Evolutionary conservation across 768 basidiomycete genomes (phyloP).

Genomic region (Amanita pseudoporphyria): DNA sequence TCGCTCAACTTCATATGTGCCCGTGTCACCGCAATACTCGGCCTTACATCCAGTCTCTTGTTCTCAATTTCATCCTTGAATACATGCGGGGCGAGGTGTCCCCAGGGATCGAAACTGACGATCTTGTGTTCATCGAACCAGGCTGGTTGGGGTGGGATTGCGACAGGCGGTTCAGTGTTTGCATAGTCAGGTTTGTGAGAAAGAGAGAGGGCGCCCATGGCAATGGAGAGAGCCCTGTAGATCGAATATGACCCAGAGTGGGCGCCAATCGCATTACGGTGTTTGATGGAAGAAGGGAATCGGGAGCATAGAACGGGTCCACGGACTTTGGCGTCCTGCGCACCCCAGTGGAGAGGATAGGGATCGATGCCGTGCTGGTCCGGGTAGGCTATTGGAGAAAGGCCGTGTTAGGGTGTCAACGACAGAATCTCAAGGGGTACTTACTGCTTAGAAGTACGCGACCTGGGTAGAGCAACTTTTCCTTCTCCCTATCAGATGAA

Average conservation of each 20-base stretch:
- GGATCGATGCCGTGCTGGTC: conserved; percentile 86
- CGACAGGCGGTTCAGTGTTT: conserved; percentile 77
- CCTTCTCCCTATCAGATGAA: conserved; percentile 50
- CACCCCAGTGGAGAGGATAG: conserved; percentile 76
- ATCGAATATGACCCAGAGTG: conserved; percentile 93
- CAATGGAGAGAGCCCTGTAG: conserved; percentile 88
- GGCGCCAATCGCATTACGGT: conserved; percentile 89
- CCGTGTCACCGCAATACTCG: conserved; percentile 88
- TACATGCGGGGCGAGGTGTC: conserved; percentile 72
- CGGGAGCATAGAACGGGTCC: conserved; percentile 89
- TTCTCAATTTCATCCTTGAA: conserved; percentile 55
- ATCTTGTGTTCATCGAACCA: conserved; percentile 79
- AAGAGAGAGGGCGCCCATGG: conserved; percentile 74
- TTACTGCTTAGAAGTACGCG: conserved; percentile 78
- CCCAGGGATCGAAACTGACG: conserved; percentile 91
- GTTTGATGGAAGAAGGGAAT: conserved; percentile 74
- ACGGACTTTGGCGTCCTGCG: conserved; percentile 46
- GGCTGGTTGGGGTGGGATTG: conserved; percentile 62
- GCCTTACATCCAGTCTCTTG: conserved; percentile 73
- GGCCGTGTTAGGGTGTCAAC: conserved; percentile 1
- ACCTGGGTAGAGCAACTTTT: conserved; percentile 71
- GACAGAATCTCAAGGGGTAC: conserved; percentile 14
- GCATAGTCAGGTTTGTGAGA: conserved; percentile 76
- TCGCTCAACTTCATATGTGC: conserved; percentile 94
- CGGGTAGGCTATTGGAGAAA: conserved; percentile 54